A percentile compares a stretch with the other conserved stretches of the same genome.
Conservation (phyloP, 306 rosid genomes). For the Trifolium fragiferum region DNA sequence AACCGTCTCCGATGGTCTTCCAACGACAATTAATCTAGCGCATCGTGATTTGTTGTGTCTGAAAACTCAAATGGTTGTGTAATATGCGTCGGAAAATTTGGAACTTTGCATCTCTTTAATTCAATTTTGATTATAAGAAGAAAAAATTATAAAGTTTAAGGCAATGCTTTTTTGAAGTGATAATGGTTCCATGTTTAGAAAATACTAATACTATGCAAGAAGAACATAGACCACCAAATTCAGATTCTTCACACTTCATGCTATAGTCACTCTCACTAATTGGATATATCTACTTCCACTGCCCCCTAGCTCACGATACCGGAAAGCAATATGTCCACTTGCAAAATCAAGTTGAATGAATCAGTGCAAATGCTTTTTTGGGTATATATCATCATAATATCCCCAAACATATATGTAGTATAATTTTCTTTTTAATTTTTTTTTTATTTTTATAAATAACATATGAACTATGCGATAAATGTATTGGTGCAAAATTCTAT, state of each 20-base stretch:
- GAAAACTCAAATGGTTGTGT: too few relatives aligned
- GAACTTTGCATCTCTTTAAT: too few relatives aligned
- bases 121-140: too few relatives aligned
- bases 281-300: neutral
- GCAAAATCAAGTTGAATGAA: conserved; percentile 6
- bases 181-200: too few relatives aligned
- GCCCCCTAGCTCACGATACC: neutral
- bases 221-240: neutral
- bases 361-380: neutral
- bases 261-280: neutral
- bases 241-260: conserved; percentile 1
- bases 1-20: too few relatives aligned
- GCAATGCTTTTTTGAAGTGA: too few relatives aligned
- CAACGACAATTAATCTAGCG: too few relatives aligned
- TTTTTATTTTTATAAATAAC: neutral
- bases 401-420: neutral
- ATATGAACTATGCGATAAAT: neutral
- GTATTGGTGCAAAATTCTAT: neutral
- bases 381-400: neutral
- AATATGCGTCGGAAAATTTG: too few relatives aligned
- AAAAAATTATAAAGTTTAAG: too few relatives aligned
- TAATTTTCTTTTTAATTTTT: neutral
- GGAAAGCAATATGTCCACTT: conserved; percentile 14
- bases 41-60: too few relatives aligned
- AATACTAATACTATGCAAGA: neutral